Conservation (phyloP, 2,329 filamentous ascomycete genomes). For the Lizonia empirigonia region DNA sequence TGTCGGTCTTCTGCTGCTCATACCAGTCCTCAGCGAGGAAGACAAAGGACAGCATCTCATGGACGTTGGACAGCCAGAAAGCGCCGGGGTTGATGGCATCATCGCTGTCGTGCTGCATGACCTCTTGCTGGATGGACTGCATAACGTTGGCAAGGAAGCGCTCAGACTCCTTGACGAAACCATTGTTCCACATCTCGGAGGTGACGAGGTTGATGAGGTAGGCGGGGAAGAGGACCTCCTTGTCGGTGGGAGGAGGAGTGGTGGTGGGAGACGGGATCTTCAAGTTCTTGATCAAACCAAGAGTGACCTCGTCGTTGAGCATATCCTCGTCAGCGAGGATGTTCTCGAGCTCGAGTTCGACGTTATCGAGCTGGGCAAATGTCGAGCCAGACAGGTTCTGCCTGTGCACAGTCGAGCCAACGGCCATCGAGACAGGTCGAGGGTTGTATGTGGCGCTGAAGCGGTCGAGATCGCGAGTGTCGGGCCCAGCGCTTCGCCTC, state of each 20-base stretch:
- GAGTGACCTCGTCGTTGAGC: slow-evolving; percentile 94
- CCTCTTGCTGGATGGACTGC: slow-evolving; percentile 99
- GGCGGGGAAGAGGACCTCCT: slow-evolving; percentile 97
- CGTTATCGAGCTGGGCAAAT: slow-evolving; percentile 83
- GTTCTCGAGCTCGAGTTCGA: slow-evolving; percentile 93
- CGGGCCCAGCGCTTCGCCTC: slow-evolving; percentile 86
- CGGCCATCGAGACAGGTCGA: slow-evolving; percentile 93
- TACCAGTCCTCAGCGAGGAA: slow-evolving; percentile 99
- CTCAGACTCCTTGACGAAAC: slow-evolving; percentile 98
- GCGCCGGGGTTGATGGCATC: slow-evolving; percentile 96
- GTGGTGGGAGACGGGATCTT: slow-evolving; percentile 92
- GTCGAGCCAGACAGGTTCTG: slow-evolving; percentile 76
- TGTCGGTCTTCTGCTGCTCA: slow-evolving; percentile 98
- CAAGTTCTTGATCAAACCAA: slow-evolving; percentile 93
- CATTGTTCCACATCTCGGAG: slow-evolving; percentile 99
- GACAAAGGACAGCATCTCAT: slow-evolving; percentile 99
- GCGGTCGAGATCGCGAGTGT: slow-evolving; percentile 82
- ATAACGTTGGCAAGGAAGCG: slow-evolving; percentile 98
- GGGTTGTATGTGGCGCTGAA: slow-evolving; percentile 94
- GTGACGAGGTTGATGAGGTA: slow-evolving; percentile 99
- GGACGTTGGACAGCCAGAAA: slow-evolving; percentile 99
- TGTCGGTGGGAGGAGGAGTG: slow-evolving; percentile 90
- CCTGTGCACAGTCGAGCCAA: slow-evolving; percentile 67
- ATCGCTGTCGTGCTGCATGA: slow-evolving; percentile 98
- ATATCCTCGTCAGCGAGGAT: slow-evolving; percentile 94